Conservation (phyloP, 192 early-diverging fungal species). For the Geosiphon pyriformis region DNA sequence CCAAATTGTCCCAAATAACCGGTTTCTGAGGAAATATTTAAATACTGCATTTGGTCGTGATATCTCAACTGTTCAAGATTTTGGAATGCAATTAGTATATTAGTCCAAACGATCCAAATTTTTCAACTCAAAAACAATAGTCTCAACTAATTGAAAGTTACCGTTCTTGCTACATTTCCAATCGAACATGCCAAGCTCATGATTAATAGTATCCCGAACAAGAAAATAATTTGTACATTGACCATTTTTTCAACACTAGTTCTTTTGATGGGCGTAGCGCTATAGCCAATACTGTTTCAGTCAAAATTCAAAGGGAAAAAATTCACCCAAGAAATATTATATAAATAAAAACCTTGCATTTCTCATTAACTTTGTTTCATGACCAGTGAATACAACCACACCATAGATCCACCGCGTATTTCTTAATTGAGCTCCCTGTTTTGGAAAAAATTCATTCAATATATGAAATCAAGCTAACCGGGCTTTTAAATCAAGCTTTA, state of each 20-base stretch:
- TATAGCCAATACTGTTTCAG: slow-evolving; percentile 10
- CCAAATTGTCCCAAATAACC: slow-evolving; percentile 57
- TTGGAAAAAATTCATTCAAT: not conserved
- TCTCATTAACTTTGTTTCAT: slow-evolving; percentile 96
- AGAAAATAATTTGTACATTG: slow-evolving; percentile 89
- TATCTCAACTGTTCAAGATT: slow-evolving; percentile 43
- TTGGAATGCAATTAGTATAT: too few relatives aligned
- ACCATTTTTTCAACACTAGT: slow-evolving; percentile 87
- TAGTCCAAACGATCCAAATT: too few relatives aligned
- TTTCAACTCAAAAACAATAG: too few relatives aligned
- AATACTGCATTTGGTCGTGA: slow-evolving; percentile 42
- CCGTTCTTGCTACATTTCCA: slow-evolving; percentile 65
- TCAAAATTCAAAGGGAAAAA: not conserved
- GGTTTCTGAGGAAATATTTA: slow-evolving; percentile 19
- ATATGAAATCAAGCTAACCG: too few relatives aligned
- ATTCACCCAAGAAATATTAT: not conserved
- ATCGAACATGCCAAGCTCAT: slow-evolving; percentile 85
- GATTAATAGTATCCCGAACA: slow-evolving; percentile 80
- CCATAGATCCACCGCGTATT: slow-evolving; percentile 95
- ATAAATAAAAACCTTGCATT: slow-evolving; percentile 61
- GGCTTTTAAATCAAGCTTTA: not conserved
- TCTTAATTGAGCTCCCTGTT: slow-evolving; percentile 79
- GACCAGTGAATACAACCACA: slow-evolving; percentile 92
- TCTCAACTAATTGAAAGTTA: too few relatives aligned
- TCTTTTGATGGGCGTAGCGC: slow-evolving; percentile 85